A percentile compares a stretch with the other conserved stretches of the same genome.
These are phyloP conservation scores for Mycena chlorophos DNA, from an alignment of 768 basidiomycete genomes.

Conservation along the genomic window DNA sequence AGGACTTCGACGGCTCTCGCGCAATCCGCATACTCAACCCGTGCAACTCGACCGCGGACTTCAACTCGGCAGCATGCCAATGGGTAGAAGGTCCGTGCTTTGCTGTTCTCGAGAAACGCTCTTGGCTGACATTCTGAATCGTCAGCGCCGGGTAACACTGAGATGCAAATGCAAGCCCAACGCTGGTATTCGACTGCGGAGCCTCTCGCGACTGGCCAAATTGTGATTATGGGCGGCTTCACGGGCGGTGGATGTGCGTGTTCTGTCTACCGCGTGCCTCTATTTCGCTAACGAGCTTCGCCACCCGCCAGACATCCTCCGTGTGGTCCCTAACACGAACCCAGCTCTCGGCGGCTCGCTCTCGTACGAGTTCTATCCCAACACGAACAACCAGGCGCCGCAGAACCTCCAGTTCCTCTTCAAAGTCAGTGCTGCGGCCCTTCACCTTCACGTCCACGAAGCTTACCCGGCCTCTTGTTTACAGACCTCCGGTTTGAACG, in stretches of 20 bases:
- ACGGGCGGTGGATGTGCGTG: conserved; percentile 49
- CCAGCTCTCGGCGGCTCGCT: conserved; percentile 73
- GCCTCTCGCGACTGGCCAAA: conserved; percentile 68
- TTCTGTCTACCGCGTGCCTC: neutral
- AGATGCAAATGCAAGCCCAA: conserved; percentile 58
- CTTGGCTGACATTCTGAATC: neutral
- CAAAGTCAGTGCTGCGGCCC: conserved; percentile 17
- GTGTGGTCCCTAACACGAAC: conserved; percentile 67
- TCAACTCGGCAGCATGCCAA: conserved; percentile 52
- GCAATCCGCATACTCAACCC: conserved; percentile 81
- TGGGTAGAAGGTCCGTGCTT: conserved; percentile 63
- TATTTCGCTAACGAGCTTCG: neutral
- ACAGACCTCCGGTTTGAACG: conserved; percentile 69
- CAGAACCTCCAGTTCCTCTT: conserved; percentile 65
- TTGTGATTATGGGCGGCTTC: conserved; percentile 81
- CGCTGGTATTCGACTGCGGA: conserved; percentile 82
- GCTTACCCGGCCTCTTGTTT: neutral
- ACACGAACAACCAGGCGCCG: conserved; percentile 43
- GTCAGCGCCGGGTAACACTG: conserved; percentile 28
- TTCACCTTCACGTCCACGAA: neutral
- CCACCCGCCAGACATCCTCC: conserved; percentile 56
- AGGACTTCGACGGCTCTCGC: conserved; percentile 73
- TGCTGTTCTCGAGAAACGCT: neutral
- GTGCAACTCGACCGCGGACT: conserved; percentile 52
- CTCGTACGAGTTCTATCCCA: conserved; percentile 79